A percentile compares a stretch with the other conserved stretches of the same genome.
Conservation (phyloP, 306 rosid species). For the Vigna nakashimae region DNA sequence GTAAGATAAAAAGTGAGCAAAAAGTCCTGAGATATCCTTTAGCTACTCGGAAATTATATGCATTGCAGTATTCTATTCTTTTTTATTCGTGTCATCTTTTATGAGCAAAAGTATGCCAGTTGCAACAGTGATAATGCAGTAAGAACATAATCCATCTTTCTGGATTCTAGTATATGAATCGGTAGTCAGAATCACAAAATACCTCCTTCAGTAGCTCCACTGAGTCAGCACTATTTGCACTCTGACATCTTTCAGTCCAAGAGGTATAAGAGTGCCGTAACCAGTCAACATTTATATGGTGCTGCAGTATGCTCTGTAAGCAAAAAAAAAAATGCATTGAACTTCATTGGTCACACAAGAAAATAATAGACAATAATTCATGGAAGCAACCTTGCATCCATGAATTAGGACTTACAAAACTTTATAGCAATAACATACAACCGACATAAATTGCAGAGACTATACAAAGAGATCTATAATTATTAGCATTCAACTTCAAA, state of each 20-base stretch:
- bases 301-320: constrained; percentile 76
- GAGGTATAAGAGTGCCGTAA: constrained; percentile 64
- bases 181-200: constrained; percentile 46
- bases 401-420: constrained; percentile 2
- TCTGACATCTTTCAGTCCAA: constrained; percentile 82
- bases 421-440: constrained; percentile 8
- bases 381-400: constrained; percentile 16
- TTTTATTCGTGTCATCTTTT: constrained; percentile 5
- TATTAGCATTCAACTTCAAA: constrained; percentile 32
- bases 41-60: constrained; percentile 27
- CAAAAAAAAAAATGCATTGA: constrained; percentile 3
- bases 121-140: constrained; percentile 25
- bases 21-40: constrained; percentile 9
- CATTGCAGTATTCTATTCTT: constrained; percentile 22
- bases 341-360: constrained; percentile 39
- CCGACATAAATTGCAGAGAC: constrained; percentile 26
- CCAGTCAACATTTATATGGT: constrained; percentile 78
- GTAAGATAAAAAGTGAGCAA: neutral
- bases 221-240: constrained; percentile 76
- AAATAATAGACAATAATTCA: neutral
- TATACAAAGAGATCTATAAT: constrained; percentile 2
- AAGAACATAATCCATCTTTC: constrained; percentile 29
- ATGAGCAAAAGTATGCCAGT: constrained; percentile 27
- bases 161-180: constrained; percentile 11
- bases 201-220: constrained; percentile 95